These are phyloP conservation scores for Pythium phragmitis DNA, from an alignment of 352 stramenopile species.

Conservation along the genomic window DNA sequence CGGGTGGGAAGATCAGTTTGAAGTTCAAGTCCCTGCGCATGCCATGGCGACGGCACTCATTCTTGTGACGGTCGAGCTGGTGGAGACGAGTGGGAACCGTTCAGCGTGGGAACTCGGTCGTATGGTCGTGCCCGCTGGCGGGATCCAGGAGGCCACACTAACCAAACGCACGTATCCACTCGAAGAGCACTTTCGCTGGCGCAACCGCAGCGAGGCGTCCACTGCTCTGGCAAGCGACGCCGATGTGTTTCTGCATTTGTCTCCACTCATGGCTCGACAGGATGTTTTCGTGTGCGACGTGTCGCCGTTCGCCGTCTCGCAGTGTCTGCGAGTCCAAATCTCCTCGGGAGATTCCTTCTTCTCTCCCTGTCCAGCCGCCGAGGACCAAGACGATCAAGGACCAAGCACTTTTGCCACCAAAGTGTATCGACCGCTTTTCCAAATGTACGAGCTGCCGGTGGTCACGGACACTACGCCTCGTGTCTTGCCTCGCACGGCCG, in stretches of 20 bases:
- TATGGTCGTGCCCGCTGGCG: constrained; percentile 33
- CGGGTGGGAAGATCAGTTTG: constrained; percentile 69
- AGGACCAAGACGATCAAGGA: background rate
- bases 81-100: constrained; percentile 33
- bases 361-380: constrained; percentile 28
- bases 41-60: constrained; percentile 29
- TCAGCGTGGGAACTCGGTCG: constrained; percentile 45
- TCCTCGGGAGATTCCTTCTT: constrained; percentile 63
- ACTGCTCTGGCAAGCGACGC: constrained; percentile 32
- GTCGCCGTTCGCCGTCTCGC: constrained; percentile 28
- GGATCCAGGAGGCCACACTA: constrained; percentile 43
- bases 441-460: constrained; percentile 45
- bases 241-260: constrained; percentile 63
- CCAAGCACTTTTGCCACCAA: background rate
- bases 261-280: constrained; percentile 44
- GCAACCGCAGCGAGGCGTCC: background rate
- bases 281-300: constrained; percentile 41
- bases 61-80: constrained; percentile 48
- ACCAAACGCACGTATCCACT: constrained; percentile 32
- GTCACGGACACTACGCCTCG: constrained; percentile 42
- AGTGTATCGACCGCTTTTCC: constrained; percentile 27
- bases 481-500: constrained; percentile 55
- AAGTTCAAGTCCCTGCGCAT: constrained; percentile 40
- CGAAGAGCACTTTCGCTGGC: constrained; percentile 56
- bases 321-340: constrained; percentile 54